Percentiles rank a stretch among this genome's conserved stretches.
Conservation (phyloP, 257 asterid genomes). For the Nicotiana undulata region DNA sequence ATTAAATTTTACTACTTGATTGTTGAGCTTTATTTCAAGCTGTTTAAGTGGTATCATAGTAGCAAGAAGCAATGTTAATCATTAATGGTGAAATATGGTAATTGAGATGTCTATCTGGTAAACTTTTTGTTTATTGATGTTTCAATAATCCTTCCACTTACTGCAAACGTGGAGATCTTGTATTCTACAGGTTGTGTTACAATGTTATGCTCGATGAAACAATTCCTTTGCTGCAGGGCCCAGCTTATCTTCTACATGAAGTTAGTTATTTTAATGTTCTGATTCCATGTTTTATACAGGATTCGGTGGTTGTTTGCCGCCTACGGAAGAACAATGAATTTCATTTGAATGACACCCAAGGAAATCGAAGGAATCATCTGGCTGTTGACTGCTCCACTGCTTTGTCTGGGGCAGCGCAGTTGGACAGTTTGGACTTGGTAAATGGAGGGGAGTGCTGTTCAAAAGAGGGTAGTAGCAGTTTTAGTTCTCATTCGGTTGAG, state of each 20-base stretch:
- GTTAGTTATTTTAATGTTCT: neutral
- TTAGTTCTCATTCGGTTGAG: constrained; percentile 50
- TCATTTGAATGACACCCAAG: constrained; percentile 31
- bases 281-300: constrained; percentile 30
- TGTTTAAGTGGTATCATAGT: neutral
- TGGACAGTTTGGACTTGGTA: constrained; percentile 19
- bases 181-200: neutral
- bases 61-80: neutral
- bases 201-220: neutral
- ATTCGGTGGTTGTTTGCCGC: constrained; percentile 73
- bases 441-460: constrained; percentile 30
- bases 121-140: neutral
- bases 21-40: neutral
- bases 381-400: constrained; percentile 7
- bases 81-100: neutral
- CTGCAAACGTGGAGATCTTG: neutral
- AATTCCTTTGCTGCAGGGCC: neutral
- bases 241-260: neutral
- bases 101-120: neutral
- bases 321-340: constrained; percentile 66
- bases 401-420: constrained; percentile 32
- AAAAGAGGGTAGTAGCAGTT: constrained; percentile 48
- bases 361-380: constrained; percentile 16
- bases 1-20: neutral
- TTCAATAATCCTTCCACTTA: neutral